Base-by-base conservation (phyloP, 108 stramenopile species). In the Cyclotella baltica region DNA sequence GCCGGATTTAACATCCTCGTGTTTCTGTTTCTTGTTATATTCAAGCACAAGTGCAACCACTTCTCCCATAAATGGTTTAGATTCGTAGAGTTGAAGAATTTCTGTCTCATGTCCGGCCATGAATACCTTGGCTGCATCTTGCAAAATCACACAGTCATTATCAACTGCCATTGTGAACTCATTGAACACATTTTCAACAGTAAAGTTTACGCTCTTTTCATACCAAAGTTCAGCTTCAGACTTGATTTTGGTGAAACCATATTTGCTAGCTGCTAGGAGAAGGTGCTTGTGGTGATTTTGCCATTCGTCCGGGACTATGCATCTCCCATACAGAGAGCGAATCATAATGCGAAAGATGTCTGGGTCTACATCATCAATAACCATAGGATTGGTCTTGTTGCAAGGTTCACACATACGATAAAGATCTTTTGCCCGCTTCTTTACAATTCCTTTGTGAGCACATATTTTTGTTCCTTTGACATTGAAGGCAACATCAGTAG, bases 391-490 rank as follows among this genome's bases (percentile, higher is more conserved):
- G 1, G 20, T 4, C n/a, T 36, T 22, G 18, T 55, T 27, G 15
- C 9, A 55, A 1, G 52, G 1, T 13, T 71, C 70, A 4, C 37
- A 40, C 33, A 71, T 29, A 35, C 5, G 55, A 4, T 40, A 40
- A 58, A 71, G 55, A 71, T 29, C 33, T 19, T 53, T 2, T 13
- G 23, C 46, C 13, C 55, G 53, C 0, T 53, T 13, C 34, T 34
- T 36, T 29, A 71, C 5, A 34, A 71, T 58, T 4, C 3, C 18
- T 57, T 56, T 52, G 57, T 71, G 70, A 33, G 56, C 70, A 3
- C 15, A 36, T 23, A 71, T 30, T 1, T 5, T 18, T 9, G 10
- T 62, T 20, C 61, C 61, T 20, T 33, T 62, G 6, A 62, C 30
- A 16, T 6, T 16, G 31, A 62, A 62, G 19, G n/a, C n/a, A n/a